Conservation (phyloP, 2,329 filamentous ascomycete genomes). For the Incumbomyces lentus region DNA sequence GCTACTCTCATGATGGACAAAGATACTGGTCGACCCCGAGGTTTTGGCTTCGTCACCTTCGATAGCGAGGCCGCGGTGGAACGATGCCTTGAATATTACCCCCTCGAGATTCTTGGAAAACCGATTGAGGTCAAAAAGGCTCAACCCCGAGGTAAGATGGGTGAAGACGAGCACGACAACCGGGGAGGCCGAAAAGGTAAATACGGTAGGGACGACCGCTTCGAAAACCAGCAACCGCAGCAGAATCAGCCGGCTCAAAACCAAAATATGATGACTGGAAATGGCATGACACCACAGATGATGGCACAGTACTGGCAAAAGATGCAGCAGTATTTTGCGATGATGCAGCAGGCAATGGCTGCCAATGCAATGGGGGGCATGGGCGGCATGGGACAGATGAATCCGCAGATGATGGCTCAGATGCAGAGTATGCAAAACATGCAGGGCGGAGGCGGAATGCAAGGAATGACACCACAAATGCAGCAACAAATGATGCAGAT, state of each 20-base stretch:
- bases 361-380: slow-evolving; percentile 49
- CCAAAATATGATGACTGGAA: slow-evolving; percentile 23
- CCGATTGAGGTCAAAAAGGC: slow-evolving; percentile 97
- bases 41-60: slow-evolving; percentile 97
- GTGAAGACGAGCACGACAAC: slow-evolving; percentile 71
- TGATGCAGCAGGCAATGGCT: slow-evolving; percentile 90
- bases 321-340: slow-evolving; percentile 93
- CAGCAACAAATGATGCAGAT: slow-evolving; percentile 48
- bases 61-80: slow-evolving; percentile 94
- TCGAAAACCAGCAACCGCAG: slow-evolving; percentile 36
- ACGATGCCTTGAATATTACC: slow-evolving; percentile 63
- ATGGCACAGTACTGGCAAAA: slow-evolving; percentile 98
- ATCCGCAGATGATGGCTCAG: slow-evolving; percentile 34
- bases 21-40: slow-evolving; percentile 90
- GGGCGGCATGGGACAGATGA: slow-evolving; percentile 47
- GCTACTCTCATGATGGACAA: slow-evolving; percentile 99
- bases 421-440: slow-evolving; percentile 54
- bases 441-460: slow-evolving; percentile 23
- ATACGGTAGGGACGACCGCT: slow-evolving; percentile 30
- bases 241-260: slow-evolving; percentile 33
- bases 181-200: slow-evolving; percentile 37
- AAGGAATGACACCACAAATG: slow-evolving; percentile 24
- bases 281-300: slow-evolving; percentile 83
- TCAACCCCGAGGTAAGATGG: slow-evolving; percentile 85
- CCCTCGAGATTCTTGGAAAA: slow-evolving; percentile 88